Conservation (phyloP, 2,329 filamentous ascomycete species). For the Endocalyx cinctus region DNA sequence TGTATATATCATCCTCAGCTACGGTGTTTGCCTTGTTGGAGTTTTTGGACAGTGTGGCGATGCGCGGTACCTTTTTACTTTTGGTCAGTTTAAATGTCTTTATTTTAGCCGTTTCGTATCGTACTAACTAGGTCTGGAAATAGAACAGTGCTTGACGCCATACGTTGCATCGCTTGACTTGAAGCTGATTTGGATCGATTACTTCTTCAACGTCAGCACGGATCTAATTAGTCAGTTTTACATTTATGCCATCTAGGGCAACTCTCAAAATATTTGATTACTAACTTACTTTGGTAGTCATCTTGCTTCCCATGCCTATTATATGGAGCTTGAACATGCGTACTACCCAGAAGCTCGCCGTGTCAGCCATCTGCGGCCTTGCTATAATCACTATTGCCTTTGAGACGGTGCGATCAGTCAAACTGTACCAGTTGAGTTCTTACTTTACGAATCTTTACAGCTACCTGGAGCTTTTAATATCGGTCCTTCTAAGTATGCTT, state of each 20-base stretch:
- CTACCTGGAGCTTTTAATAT: constrained; percentile 9
- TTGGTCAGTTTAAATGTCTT: neutral
- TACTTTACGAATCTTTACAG: constrained; percentile 9
- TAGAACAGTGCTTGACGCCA: constrained; percentile 7
- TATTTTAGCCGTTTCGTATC: neutral
- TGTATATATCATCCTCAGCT: constrained; percentile 12
- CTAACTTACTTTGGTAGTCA: constrained; percentile 3
- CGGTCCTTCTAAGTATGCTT: constrained; percentile 9
- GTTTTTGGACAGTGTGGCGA: constrained; percentile 16
- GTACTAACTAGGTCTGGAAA: neutral
- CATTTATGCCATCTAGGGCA: no score
- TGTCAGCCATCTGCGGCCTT: constrained; percentile 8
- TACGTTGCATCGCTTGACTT: constrained; percentile 6
- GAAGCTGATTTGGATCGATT: constrained; percentile 8
- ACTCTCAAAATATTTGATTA: neutral
- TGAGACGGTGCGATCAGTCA: constrained; percentile 9
- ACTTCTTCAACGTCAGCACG: constrained; percentile 7
- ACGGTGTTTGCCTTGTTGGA: constrained; percentile 11
- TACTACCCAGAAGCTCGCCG: constrained; percentile 6
- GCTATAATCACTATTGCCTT: constrained; percentile 9
- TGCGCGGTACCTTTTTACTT: constrained; percentile 8
- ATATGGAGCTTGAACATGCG: constrained; percentile 9
- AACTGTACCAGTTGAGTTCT: constrained; percentile 4
- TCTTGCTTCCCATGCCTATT: constrained; percentile 8
- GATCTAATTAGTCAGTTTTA: constrained; percentile 7